These are phyloP conservation scores for Monilinia fructicola DNA, from an alignment of 2,329 filamentous ascomycete species.

Conservation along the genomic window DNA sequence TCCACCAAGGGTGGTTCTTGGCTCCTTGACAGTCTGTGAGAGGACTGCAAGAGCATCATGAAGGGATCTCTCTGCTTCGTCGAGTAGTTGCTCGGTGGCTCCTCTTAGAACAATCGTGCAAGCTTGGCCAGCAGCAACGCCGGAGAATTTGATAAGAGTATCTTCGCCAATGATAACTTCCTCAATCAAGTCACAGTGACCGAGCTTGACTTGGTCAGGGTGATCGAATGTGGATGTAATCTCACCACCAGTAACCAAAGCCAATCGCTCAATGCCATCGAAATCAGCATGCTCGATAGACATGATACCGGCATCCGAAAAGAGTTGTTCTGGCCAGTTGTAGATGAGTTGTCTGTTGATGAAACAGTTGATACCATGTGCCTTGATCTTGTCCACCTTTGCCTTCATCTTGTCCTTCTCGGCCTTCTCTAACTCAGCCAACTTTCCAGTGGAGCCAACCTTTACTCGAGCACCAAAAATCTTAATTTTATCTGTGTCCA, in stretches of 20 bases:
- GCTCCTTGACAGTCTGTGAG: slow-evolving; percentile 94
- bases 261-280: slow-evolving; percentile 92
- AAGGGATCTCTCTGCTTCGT: slow-evolving; percentile 92
- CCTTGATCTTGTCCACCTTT: slow-evolving; percentile 98
- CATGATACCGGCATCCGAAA: slow-evolving; percentile 95
- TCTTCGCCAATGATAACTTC: slow-evolving; percentile 99
- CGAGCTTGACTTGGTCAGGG: slow-evolving; percentile 94
- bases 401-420: slow-evolving; percentile 99
- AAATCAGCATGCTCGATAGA: slow-evolving; percentile 99
- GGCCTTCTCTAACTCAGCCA: slow-evolving; percentile 97
- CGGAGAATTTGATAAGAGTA: slow-evolving; percentile 95
- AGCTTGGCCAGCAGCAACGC: slow-evolving; percentile 87
- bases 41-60: slow-evolving; percentile 95
- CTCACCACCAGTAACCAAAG: slow-evolving; percentile 93
- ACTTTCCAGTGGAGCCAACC: slow-evolving; percentile 92
- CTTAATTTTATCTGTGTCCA: slow-evolving; percentile 99
- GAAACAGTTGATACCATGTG: slow-evolving; percentile 99
- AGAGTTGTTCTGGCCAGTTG: slow-evolving; percentile 99
- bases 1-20: slow-evolving; percentile 88
- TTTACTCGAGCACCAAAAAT: slow-evolving; percentile 97
- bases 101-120: slow-evolving; percentile 97
- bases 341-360: slow-evolving; percentile 99
- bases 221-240: slow-evolving; percentile 98
- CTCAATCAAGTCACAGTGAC: slow-evolving; percentile 92
- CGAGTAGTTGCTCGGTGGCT: slow-evolving; percentile 92